Evolutionary conservation across 2,329 filamentous ascomycete genomes (phyloP), one percentile per base, ranked within the genome.

Genomic region (Xylariaceae sp.): DNA sequence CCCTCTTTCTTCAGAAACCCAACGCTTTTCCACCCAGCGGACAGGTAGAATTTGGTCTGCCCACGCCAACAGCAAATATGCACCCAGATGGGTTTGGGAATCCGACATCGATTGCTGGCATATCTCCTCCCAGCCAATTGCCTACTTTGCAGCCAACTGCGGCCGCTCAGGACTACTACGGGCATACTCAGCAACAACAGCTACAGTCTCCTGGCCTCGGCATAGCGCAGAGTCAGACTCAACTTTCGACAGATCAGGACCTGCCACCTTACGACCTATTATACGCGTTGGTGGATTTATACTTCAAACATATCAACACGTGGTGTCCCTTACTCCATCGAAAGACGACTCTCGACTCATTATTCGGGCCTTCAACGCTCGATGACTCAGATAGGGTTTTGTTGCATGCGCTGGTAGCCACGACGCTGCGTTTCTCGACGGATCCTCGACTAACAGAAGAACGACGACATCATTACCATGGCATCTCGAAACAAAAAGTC

Each of bases 301-400:
- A 89, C 66, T 91, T 91, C 63, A 88, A 89, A 56, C 84, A 90
- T 63, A 82, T 90, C 66, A 90, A 90, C 63, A 87, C 86, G 0
- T 91, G 88, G 87, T 96, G 90, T 66, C 91, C 92, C 0, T 94
- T 96, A 19, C 75, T 96, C n/a, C 90, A 96, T 69, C 83, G 90
- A 18, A 85, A 89, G 63, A 85, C 87, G 4, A 96, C 90, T 0
- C 71, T 96, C 9, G 89, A 96, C 61, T 84, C 85, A 0, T 77
- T 96, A 0, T 96, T 96, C 60, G 90, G 90, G 0, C 82, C 86
- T 1, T 83, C 85, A 0, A 82, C 86, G 1, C 74, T 94, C 2
- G 88, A 92, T 36, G 89, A 95, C 69, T 85, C 87, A 1, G 91
- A 96, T 65, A 81, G 87, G 40, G 87, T 96, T 49, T 75, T 96